Evolutionary conservation across 768 basidiomycete species (phyloP).

Genomic region (Lenzites betulinus): DNA sequence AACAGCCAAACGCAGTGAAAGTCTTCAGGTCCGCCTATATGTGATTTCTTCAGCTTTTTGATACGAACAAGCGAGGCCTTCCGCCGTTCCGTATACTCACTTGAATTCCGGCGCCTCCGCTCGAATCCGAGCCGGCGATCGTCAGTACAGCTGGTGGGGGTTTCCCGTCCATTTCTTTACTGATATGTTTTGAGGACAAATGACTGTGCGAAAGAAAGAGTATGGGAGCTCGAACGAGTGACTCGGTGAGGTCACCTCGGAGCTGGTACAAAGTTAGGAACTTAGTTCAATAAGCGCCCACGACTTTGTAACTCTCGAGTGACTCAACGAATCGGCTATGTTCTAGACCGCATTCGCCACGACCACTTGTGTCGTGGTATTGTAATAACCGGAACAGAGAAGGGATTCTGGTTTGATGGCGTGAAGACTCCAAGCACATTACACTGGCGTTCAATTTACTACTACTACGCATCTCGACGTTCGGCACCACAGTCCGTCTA

Average conservation of each 20-base stretch:
- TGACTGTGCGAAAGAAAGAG: background rate
- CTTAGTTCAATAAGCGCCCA: too few relatives aligned
- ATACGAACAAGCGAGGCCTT: too few relatives aligned
- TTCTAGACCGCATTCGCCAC: too few relatives aligned
- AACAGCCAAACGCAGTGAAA: slow-evolving; percentile 75
- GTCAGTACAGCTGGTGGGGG: slow-evolving; percentile 51
- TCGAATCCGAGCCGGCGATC: slow-evolving; percentile 80
- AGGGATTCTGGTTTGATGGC: too few relatives aligned
- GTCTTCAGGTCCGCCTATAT: slow-evolving; percentile 83
- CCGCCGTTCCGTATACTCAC: too few relatives aligned
- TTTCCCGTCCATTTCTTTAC: background rate
- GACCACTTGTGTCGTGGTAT: too few relatives aligned
- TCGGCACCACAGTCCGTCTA: background rate
- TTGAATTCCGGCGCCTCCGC: slow-evolving; percentile 91
- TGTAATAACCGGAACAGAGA: too few relatives aligned
- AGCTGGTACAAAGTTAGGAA: background rate
- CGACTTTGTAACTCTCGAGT: too few relatives aligned
- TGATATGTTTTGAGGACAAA: background rate
- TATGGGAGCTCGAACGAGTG: background rate
- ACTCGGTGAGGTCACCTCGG: background rate
- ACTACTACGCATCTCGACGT: background rate
- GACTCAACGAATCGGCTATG: too few relatives aligned
- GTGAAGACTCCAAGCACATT: too few relatives aligned
- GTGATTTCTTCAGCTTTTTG: too few relatives aligned
- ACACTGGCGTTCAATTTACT: background rate